A percentile compares a stretch with the other conserved stretches of the same genome.
Evolutionary conservation across 1,284 basidiomycete genomes (phyloP).

Genomic region (Mixia osmundae): DNA sequence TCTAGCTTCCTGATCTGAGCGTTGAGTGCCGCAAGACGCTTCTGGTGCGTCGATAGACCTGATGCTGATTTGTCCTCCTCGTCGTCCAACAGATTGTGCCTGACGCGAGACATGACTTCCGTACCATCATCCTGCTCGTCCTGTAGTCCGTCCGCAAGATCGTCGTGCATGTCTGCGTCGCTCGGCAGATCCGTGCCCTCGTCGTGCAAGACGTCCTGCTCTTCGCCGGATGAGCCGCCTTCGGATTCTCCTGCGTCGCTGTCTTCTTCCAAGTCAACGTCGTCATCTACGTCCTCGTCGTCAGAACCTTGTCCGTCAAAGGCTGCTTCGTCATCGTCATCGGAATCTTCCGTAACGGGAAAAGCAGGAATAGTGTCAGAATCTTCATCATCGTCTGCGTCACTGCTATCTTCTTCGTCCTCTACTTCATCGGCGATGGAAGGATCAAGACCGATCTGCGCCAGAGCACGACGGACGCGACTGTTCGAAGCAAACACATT

Average conservation of each 20-base stretch:
- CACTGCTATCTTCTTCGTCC: constrained; percentile 2
- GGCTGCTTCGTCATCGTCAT: constrained; percentile 5
- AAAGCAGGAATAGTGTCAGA: too few relatives aligned
- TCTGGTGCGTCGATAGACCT: constrained; percentile 28
- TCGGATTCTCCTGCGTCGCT: constrained; percentile 12
- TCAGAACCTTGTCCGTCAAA: constrained; percentile 12
- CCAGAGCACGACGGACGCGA: too few relatives aligned
- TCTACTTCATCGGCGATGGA: constrained; percentile 6
- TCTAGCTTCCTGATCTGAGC: constrained; percentile 32
- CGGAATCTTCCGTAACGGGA: constrained; percentile 3
- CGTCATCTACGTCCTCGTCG: constrained; percentile 23
- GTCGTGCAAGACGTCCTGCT: constrained; percentile 9
- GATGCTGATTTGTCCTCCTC: constrained; percentile 25
- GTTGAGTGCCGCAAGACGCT: constrained; percentile 27
- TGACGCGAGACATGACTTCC: constrained; percentile 27
- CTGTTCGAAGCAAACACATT: constrained; percentile 5
- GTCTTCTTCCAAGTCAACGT: constrained; percentile 8
- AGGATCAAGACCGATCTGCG: too few relatives aligned
- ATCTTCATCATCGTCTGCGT: constrained; percentile 7
- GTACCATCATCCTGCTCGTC: too few relatives aligned
- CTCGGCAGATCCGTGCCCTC: constrained; percentile 14
- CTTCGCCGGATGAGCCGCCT: constrained; percentile 17
- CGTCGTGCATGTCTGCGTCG: constrained; percentile 13
- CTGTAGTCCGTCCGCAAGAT: too few relatives aligned
- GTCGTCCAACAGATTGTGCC: constrained; percentile 30